Evolutionary conservation across 176 grass and related monocot genomes (phyloP), one percentile per base, ranked within the genome.

Genomic region (Hsuehochloa calcarea): DNA sequence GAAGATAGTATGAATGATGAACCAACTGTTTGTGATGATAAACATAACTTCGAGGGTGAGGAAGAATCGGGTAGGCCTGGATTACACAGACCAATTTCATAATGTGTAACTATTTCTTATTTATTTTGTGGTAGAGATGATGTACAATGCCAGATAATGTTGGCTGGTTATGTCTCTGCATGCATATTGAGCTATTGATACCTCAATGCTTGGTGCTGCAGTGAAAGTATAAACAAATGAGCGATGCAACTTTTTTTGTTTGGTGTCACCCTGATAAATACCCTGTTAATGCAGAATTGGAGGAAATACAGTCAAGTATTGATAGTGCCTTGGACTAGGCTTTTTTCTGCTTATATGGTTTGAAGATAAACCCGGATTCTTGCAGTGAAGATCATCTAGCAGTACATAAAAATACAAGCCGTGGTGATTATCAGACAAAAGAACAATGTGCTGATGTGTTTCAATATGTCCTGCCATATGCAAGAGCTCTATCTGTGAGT

Each of bases 401-500:
- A 17, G 84, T 90, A 65, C 96, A 95, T 85, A 95, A 95, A 88
- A 98, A 98, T 77, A 95, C 93, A 85, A 98, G 88, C 60, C 93
- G 91, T 3, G 96, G 96, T 85, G 93, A 98, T 73, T 98, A 98
- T 78, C 93, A 98, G 92, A 98, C 96, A 6, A 98, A 98, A 83
- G 96, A 98, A 85, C 96, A 98, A 86, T 98, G 96, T 79, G 93
- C 93, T 85, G 96, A 98, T 92, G 96, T 98, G 80, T 95, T 98
- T 92, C 96, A 93, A 43, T 98, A 98, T 95, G 83, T 98, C 70
- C 72, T 98, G 60, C 96, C 93, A 56, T 98, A 98, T 78, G 96
- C 96, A 41, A 98, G 85, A 81, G 91, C 93, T 73, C 75, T 98
- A 73, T 95, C 96, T 78, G 96, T 98, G 82, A 90, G 91, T 91